These are phyloP conservation scores for Pisolithus albus DNA, from an alignment of 768 basidiomycete species.

Conservation along the genomic window DNA sequence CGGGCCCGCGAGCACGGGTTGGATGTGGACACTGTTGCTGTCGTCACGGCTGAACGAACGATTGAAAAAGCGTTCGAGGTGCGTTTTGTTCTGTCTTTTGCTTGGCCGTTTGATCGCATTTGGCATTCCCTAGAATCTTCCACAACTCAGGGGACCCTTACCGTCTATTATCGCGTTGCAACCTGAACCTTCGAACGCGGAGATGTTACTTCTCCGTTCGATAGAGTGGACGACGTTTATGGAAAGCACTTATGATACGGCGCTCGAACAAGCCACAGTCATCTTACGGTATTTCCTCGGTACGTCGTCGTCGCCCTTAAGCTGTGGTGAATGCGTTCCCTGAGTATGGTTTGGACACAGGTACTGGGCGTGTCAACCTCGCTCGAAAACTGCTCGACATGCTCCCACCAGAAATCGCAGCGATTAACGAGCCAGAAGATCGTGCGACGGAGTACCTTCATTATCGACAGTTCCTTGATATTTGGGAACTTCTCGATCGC, in stretches of 20 bases:
- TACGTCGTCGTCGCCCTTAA: slow-evolving; percentile 28
- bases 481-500: slow-evolving; percentile 60
- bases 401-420: slow-evolving; percentile 57
- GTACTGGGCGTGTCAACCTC: slow-evolving; percentile 64
- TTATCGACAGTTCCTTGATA: slow-evolving; percentile 71
- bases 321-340: no score
- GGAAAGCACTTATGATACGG: slow-evolving; percentile 65
- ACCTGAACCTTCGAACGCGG: slow-evolving; percentile 48
- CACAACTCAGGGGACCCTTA: slow-evolving; percentile 46
- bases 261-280: slow-evolving; percentile 81
- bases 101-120: background rate
- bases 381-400: slow-evolving; percentile 53
- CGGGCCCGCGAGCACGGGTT: slow-evolving; percentile 81
- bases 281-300: slow-evolving; percentile 88
- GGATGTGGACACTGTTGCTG: slow-evolving; percentile 73
- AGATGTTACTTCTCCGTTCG: slow-evolving; percentile 68
- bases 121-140: slow-evolving; percentile 38
- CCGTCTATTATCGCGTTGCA: slow-evolving; percentile 57
- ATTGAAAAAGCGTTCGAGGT: slow-evolving; percentile 67
- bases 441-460: slow-evolving; percentile 70
- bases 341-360: slow-evolving; percentile 29
- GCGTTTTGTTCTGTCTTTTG: slow-evolving; percentile 12
- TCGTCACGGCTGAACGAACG: slow-evolving; percentile 71
- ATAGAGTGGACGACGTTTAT: slow-evolving; percentile 91
- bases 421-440: slow-evolving; percentile 62